Evolutionary conservation across 2,329 filamentous ascomycete species (phyloP), one percentile per base, ranked within the genome.

Genomic region (Waltergamsia citrina): DNA sequence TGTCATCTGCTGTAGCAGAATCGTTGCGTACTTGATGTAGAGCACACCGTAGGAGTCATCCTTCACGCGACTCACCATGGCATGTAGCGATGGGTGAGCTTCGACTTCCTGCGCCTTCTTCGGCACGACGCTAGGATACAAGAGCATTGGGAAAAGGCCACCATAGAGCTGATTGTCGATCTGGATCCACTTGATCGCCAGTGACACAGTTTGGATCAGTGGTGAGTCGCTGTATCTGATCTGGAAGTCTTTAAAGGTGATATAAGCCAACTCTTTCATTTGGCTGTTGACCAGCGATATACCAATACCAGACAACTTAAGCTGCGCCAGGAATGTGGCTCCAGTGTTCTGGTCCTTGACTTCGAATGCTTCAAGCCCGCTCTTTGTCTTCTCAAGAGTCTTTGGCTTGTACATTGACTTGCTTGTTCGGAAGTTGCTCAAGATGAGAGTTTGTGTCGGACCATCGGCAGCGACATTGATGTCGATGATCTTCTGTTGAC

Each of bases 161-260:
- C 93, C 93, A 50, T 98, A 98, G 11, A 98, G 74, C 57, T 98
- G 92, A 48, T 98, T 98, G 59, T 98, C 92, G 46, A 98, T 85
- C 58, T 98, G 92, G 19, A 98, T 92, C 93, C 93, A 98, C 57
- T 98, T 96, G 53, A 96, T 81, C 0, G 86, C 85, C 33, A 92
- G 67, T 31, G 85, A 90, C 41, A 95, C 61, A 1, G 87, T 96
- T 58, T 98, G 92, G 51, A 94, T 94, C 12, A 95, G 66, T 14
- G 79, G 74, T n/a, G 92, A 96, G 50, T 98, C 92, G 36, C 79
- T 86, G 57, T 92, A 94, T 40, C 88, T 87, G 42, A 98, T 62
- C 46, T 92, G 81, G 18, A 96, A 84, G 41, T 94, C 90, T 33
- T 90, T 74, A 59, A 95, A 81, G 0, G 92, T 98, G 46, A 96